These are phyloP conservation scores for Lactarius indigo DNA, from an alignment of 768 basidiomycete species.

Conservation along the genomic window DNA sequence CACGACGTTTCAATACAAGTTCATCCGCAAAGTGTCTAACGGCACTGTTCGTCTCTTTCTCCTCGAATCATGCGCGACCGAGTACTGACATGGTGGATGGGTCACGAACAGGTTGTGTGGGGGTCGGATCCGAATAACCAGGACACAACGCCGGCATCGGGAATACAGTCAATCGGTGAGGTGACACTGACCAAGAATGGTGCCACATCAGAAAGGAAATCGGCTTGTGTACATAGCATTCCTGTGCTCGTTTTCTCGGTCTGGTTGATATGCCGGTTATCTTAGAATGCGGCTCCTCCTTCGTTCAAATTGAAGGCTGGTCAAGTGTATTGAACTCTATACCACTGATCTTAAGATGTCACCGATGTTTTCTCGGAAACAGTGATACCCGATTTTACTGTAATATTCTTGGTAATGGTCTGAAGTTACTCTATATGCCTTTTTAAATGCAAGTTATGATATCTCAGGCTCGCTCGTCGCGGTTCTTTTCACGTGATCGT, in stretches of 20 bases:
- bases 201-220: background rate
- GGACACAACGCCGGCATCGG: slow-evolving; percentile 36
- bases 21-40: slow-evolving; percentile 51
- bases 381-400: too few relatives aligned
- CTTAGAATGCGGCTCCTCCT: background rate
- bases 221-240: background rate
- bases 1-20: slow-evolving; percentile 56
- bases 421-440: too few relatives aligned
- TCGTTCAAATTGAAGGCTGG: background rate
- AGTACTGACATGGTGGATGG: background rate
- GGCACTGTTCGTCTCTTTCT: slow-evolving; percentile 39
- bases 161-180: slow-evolving; percentile 37
- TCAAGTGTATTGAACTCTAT: background rate
- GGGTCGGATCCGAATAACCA: slow-evolving; percentile 59
- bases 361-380: too few relatives aligned
- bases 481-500: too few relatives aligned
- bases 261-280: background rate
- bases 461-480: too few relatives aligned
- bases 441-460: too few relatives aligned
- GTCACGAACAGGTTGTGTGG: slow-evolving; percentile 41
- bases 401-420: too few relatives aligned
- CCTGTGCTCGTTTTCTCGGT: background rate
- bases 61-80: slow-evolving; percentile 30
- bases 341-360: too few relatives aligned
- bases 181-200: slow-evolving; percentile 38